Base-by-base conservation (phyloP, 2,329 filamentous ascomycete genomes). In the Exophiala oligosperma region DNA sequence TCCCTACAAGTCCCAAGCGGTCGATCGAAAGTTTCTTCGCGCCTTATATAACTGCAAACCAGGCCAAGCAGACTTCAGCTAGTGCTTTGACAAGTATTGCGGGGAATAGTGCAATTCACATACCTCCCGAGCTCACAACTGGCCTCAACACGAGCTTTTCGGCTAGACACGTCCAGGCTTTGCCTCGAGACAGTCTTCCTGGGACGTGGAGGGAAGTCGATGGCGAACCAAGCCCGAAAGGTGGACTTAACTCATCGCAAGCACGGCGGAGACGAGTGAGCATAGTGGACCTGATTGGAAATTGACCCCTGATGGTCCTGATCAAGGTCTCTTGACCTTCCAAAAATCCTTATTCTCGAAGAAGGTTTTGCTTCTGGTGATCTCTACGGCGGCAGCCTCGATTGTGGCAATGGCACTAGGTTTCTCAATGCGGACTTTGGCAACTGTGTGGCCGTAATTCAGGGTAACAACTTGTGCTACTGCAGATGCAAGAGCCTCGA, bases 371-470 rank as follows among this genome's bases (percentile, higher is more conserved):
- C 75, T 74, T 43, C 79, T 71, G 40, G 77, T 79, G 48, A 81
- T 74, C 61, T 79, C 76, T n/a, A 81, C 74, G 8, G 77, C 78
- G 8, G 77, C 76, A 44, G 74, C 69, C 53, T 76, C 74, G 7
- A 80, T 79, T 67, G 79, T 78, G 2, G 78, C 73, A 59, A 81
- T 64, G 21, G 79, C 79, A 62, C 75, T 80, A 9, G 78, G 78
- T 63, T 82, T 81, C 61, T 81, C 76, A 21, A 79, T 74, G 46
- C 65, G 67, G 3, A 81, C 77, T 1, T 76, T 80, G 29, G 80
- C 76, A 51, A 74, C 70, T 48, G 76, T 72, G 54, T 80, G 73
- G 8, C 69, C 73, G 64, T 76, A 78, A 37, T 76, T 72, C 55
- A 77, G 68, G 12, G 77, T 79, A 41, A 73, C 75, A 54, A 76